Evolutionary conservation across 768 basidiomycete genomes (phyloP).

Genomic region (Leccinellum albellum): DNA sequence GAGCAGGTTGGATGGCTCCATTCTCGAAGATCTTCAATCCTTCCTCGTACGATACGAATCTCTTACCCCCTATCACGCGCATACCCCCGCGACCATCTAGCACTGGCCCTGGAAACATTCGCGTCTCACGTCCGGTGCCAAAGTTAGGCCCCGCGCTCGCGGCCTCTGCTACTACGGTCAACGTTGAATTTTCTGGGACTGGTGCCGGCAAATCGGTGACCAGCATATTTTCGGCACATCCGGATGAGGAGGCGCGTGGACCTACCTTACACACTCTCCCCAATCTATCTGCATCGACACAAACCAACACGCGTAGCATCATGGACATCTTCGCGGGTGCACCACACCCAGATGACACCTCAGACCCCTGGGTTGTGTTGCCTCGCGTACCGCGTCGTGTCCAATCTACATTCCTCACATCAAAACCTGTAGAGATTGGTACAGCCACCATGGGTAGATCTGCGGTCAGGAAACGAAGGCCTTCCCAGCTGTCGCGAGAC

Average conservation of each 20-base stretch:
- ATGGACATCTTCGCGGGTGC: conserved; percentile 95
- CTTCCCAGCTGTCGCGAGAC: conserved; percentile 50
- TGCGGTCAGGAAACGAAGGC: conserved; percentile 10
- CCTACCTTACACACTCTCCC: conserved; percentile 14
- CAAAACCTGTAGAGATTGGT: conserved; percentile 14
- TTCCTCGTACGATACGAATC: conserved; percentile 23
- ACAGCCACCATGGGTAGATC: conserved; percentile 19
- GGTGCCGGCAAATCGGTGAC: conserved; percentile 57
- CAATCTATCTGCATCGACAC: conserved; percentile 6
- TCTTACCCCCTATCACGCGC: conserved; percentile 13
- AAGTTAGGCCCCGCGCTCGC: conserved; percentile 83
- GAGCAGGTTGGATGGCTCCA: conserved; percentile 77
- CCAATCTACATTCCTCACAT: conserved; percentile 24
- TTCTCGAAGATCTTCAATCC: conserved; percentile 75
- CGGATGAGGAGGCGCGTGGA: conserved; percentile 13
- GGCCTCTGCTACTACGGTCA: conserved; percentile 88
- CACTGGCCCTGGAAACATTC: conserved; percentile 21
- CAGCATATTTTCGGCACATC: conserved; percentile 35
- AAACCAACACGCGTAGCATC: conserved; percentile 37
- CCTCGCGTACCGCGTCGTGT: conserved; percentile 38
- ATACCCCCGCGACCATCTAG: conserved; percentile 27
- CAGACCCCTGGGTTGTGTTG: conserved; percentile 74
- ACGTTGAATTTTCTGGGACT: conserved; percentile 88
- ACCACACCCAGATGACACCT: conserved; percentile 39
- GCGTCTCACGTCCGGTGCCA: conserved; percentile 53